Evolutionary conservation across 1,284 basidiomycete genomes (phyloP).

Genomic region (Inonotus obliquus): DNA sequence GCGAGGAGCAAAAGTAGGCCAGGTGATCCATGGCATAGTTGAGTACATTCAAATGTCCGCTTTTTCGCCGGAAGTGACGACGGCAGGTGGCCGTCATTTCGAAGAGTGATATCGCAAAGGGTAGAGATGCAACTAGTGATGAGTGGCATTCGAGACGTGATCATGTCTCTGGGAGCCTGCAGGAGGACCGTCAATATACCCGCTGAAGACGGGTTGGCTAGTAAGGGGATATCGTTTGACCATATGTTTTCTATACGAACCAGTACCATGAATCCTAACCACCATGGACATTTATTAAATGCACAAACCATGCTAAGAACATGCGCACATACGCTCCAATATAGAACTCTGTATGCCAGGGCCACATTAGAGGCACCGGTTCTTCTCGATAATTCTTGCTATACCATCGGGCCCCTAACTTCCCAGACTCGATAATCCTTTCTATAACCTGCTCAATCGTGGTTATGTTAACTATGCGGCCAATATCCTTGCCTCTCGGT

Average conservation of each 20-base stretch:
- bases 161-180: conserved; percentile 13
- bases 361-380: conserved; percentile 14
- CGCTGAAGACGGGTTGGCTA: conserved; percentile 1
- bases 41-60: conserved; percentile 1
- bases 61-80: conserved; percentile 12
- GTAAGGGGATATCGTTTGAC: background rate
- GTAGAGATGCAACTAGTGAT: conserved; percentile 3
- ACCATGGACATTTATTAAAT: background rate
- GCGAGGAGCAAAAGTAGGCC: conserved; percentile 12
- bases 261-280: conserved; percentile 8
- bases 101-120: conserved; percentile 1
- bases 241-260: background rate
- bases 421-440: conserved; percentile 5
- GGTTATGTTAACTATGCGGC: background rate
- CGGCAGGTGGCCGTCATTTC: conserved; percentile 14
- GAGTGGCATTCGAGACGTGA: conserved; percentile 3
- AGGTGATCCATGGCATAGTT: conserved; percentile 14
- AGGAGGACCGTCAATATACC: conserved; percentile 15
- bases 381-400: background rate
- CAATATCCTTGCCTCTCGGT: background rate
- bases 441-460: conserved; percentile 7
- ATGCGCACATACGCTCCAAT: conserved; percentile 15
- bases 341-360: conserved; percentile 15
- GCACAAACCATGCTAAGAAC: background rate
- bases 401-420: conserved; percentile 1